Evolutionary conservation across 257 asterid species (phyloP).

Genomic region (Jacaranda mimosifolia): DNA sequence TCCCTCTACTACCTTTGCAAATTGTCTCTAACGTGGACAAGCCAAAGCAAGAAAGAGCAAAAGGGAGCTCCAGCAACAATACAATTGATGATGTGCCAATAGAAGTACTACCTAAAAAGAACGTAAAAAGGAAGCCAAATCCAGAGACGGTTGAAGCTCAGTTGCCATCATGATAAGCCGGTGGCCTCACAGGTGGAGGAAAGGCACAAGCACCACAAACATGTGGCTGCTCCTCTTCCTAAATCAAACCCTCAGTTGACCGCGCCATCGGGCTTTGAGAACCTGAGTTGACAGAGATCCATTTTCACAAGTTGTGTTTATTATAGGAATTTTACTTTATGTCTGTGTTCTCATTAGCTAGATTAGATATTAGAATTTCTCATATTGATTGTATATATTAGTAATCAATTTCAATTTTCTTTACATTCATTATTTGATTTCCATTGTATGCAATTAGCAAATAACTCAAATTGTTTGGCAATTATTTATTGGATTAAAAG

Average conservation of each 20-base stretch:
- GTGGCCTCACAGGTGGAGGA: conserved; percentile 50
- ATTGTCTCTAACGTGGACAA: conserved; percentile 52
- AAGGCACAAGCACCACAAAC: conserved; percentile 53
- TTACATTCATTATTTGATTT: no score
- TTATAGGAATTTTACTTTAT: no score
- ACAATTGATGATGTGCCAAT: conserved; percentile 44
- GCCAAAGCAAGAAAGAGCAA: conserved; percentile 63
- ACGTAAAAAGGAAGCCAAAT: conserved; percentile 68
- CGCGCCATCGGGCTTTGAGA: conserved; percentile 46
- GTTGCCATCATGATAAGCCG: conserved; percentile 51
- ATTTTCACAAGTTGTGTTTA: no score
- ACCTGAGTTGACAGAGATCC: conserved; percentile 47
- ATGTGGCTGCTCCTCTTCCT: conserved; percentile 35
- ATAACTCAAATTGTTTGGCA: no score
- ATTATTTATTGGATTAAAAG: no score
- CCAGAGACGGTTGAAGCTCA: conserved; percentile 49
- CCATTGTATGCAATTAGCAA: no score
- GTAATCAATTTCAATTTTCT: no score
- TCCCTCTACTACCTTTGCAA: conserved; percentile 47
- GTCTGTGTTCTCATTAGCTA: no score
- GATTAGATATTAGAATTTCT: no score
- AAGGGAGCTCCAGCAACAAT: conserved; percentile 54
- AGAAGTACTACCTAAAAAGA: conserved; percentile 58
- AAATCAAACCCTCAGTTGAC: conserved; percentile 41
- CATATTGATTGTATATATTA: no score